A percentile compares a stretch with the other conserved stretches of the same genome.
phyloP scores from a whole-genome alignment of 1,139 yeast genomes.

The Pichia sp. region DNA sequence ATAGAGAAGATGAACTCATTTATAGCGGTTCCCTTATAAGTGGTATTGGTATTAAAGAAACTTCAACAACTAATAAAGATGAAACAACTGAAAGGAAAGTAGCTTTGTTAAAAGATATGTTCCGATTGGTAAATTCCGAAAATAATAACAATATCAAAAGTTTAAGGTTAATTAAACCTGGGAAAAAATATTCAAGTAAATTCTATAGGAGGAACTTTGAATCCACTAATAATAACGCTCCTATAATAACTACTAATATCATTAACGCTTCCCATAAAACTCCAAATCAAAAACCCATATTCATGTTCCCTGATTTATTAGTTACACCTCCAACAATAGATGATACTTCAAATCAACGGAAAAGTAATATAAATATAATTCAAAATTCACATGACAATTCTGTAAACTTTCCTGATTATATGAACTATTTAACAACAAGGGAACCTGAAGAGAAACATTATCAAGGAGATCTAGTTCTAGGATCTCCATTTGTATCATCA shows the following conservation, averaged over 20 bases:
- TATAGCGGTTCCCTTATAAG: slow-evolving; percentile 19
- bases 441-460: not conserved
- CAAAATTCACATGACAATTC: too few species aligned
- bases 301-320: not conserved
- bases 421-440: too few species aligned
- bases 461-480: not conserved
- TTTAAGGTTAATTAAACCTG: slow-evolving; percentile 24
- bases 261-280: not conserved
- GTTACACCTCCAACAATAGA: not conserved
- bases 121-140: slow-evolving; percentile 16
- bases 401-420: too few species aligned
- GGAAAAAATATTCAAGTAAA: slow-evolving; percentile 25
- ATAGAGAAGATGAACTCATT: slow-evolving; percentile 18
- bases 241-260: too few species aligned
- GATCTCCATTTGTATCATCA: not conserved
- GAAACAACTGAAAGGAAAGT: slow-evolving; percentile 19
- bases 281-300: not conserved
- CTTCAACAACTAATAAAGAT: slow-evolving; percentile 13
- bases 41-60: slow-evolving; percentile 17
- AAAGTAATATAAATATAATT: too few species aligned
- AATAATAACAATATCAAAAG: slow-evolving; percentile 2
- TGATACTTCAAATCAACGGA: too few species aligned
- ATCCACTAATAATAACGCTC: too few species aligned
- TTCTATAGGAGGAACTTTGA: slow-evolving; percentile 12
- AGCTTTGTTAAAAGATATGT: slow-evolving; percentile 22